phyloP scores from a whole-genome alignment of 495 filamentous ascomycete species.

The Aspergillus nidulans region DNA sequence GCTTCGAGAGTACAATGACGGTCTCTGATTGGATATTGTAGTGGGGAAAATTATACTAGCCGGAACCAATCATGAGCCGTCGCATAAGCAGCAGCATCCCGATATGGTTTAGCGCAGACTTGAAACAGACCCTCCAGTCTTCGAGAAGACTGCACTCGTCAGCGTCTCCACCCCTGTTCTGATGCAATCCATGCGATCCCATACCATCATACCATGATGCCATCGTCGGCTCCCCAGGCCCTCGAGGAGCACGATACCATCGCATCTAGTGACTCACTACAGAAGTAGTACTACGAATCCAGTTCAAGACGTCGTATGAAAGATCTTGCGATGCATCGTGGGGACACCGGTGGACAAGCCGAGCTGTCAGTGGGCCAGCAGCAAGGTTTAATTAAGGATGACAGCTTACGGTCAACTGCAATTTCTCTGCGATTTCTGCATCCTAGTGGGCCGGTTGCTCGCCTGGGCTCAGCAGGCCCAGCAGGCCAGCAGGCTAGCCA shows the following conservation, averaged over 20 bases:
- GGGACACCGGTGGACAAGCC: no score
- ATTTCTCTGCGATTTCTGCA: neutral
- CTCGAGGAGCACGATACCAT: no score
- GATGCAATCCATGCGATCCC: neutral
- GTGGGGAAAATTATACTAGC: neutral
- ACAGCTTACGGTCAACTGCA: neutral
- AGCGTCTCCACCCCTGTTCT: slow-evolving; percentile 7
- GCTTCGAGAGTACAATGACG: neutral
- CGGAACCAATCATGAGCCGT: neutral
- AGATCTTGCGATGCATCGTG: no score
- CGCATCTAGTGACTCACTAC: no score
- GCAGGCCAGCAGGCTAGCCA: no score
- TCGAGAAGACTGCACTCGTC: slow-evolving; percentile 23
- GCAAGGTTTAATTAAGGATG: neutral
- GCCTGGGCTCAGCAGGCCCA: no score
- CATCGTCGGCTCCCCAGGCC: no score
- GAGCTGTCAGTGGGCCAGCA: neutral
- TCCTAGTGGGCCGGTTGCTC: neutral
- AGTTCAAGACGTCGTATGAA: no score
- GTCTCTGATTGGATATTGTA: neutral
- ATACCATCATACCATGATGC: no score
- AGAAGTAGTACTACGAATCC: no score
- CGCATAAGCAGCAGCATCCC: neutral
- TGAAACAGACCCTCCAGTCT: slow-evolving; percentile 20
- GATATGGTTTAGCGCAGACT: slow-evolving; percentile 6